Evolutionary conservation across 2,329 filamentous ascomycete species (phyloP).

Genomic region (Penicillium sp.): DNA sequence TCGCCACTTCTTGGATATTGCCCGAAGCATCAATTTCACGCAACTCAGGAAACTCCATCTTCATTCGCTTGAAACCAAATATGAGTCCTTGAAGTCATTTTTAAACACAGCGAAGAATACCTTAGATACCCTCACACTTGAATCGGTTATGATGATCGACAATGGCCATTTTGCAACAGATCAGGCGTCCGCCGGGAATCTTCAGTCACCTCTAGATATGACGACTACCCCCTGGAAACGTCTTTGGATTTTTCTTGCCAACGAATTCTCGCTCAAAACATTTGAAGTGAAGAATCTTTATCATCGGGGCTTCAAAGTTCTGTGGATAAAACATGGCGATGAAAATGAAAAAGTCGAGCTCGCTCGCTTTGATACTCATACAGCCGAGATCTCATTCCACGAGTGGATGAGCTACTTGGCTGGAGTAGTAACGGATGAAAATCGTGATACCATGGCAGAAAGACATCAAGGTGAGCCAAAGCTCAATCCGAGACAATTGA

Average conservation of each 20-base stretch:
- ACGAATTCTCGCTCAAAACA: not conserved
- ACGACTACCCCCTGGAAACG: not conserved
- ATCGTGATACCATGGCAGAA: not conserved
- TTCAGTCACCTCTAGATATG: not conserved
- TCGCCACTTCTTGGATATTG: not conserved
- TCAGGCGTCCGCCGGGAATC: not conserved
- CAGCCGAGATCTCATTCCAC: not conserved
- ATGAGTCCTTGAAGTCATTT: not conserved
- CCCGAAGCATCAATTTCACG: not conserved
- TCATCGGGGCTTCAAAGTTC: not conserved
- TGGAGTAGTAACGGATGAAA: not conserved
- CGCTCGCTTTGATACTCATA: not conserved
- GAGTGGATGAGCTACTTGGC: not conserved
- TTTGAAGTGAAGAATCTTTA: not conserved
- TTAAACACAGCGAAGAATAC: not conserved
- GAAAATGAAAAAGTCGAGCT: not conserved
- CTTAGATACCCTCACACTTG: not conserved
- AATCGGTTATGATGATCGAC: not conserved
- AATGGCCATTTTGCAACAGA: not conserved
- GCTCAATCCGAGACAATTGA: not conserved
- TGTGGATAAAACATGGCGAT: not conserved
- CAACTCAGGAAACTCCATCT: not conserved
- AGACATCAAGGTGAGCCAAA: not conserved
- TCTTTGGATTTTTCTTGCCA: not conserved
- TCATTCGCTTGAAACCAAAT: not conserved